Evolutionary conservation across 83 land plant species (phyloP), one percentile per base, ranked within the genome.

Genomic region (Diphasiastrum complanatum): DNA sequence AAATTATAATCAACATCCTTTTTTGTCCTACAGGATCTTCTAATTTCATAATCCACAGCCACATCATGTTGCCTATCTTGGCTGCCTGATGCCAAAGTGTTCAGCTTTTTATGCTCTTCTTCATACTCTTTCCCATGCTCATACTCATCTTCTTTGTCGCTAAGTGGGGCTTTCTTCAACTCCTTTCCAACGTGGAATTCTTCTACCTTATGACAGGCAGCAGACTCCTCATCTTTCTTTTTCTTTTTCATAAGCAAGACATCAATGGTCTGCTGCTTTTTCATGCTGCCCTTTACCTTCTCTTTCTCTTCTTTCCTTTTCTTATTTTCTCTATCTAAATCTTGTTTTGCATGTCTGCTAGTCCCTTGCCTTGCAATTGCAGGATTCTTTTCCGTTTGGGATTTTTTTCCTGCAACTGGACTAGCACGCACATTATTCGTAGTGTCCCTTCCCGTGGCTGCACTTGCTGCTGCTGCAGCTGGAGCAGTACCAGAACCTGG

Each of bases 21-120:
- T 70, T 65, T 84, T 1, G 47, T 26, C 51, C 89, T 66, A 6
- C 58, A 31, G 30, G 84, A 85, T 57, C 84, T 75, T 45, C 84
- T 56, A 24, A 22, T 18, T 18, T 26, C 20, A 46, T 12, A 45
- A 22, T 26, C 27, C 19, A 20, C 24, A 6, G 12, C 31, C 59
- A 53, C 3, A n/a, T 53, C 30, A 5, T 16, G 6, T 25, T 47
- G 50, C 50, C 50, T 3, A 20, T 19, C 50, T 47, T 47, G 50
- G 24, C 38, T 63, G 36, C 48, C 8, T 11, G n/a, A 0, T 45
- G 24, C 1, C 22, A 19, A 41, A 31, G 34, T 11, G 27, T 2
- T 19, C 33, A 47, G 18, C 56, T 34, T 65, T 47, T 38, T 49
- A 41, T 28, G 59, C 1, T 34, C 57, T 25, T 35, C 26, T 16